phyloP scores from a whole-genome alignment of 176 grass and related monocot species.

The Neostapfia colusana region DNA sequence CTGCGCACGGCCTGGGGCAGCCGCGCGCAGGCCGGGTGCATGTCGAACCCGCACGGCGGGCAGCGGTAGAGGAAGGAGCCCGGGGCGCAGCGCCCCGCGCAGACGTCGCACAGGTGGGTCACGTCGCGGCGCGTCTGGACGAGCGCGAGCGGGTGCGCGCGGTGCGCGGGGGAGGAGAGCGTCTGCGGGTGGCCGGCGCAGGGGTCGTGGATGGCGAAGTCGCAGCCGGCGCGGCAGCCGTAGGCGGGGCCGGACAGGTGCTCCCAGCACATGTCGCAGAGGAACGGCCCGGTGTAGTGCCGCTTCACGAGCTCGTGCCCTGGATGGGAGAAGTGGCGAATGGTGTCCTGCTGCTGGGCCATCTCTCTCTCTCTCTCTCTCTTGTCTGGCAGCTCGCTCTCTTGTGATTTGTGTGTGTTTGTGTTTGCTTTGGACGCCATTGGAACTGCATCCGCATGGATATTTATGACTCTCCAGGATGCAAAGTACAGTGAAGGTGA shows the following conservation, averaged over 20 bases:
- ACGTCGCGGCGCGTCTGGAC: not conserved
- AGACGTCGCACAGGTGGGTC: not conserved
- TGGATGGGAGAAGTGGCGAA: slow-evolving; percentile 22
- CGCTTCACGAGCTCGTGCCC: slow-evolving; percentile 14
- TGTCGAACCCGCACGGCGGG: slow-evolving; percentile 24
- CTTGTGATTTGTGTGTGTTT: not conserved
- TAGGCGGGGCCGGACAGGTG: not conserved
- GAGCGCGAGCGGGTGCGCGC: not conserved
- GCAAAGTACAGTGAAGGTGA: not conserved
- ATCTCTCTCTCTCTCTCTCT: not conserved
- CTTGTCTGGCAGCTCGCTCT: not conserved
- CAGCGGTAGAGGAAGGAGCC: slow-evolving; percentile 27
- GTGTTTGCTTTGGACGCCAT: not conserved
- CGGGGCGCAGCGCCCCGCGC: not conserved
- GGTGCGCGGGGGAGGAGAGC: not conserved
- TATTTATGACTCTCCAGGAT: not conserved
- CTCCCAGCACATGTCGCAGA: slow-evolving; percentile 18
- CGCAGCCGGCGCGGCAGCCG: slow-evolving; percentile 15
- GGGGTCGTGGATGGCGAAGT: slow-evolving; percentile 20
- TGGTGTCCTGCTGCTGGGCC: not conserved
- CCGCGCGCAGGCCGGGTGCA: slow-evolving; percentile 10
- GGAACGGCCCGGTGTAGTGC: not conserved
- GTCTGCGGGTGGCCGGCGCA: slow-evolving; percentile 9
- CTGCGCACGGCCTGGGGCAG: slow-evolving; percentile 13
- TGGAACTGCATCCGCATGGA: not conserved